Conservation (phyloP, 306 rosid species). For the Inga oerstediana region DNA sequence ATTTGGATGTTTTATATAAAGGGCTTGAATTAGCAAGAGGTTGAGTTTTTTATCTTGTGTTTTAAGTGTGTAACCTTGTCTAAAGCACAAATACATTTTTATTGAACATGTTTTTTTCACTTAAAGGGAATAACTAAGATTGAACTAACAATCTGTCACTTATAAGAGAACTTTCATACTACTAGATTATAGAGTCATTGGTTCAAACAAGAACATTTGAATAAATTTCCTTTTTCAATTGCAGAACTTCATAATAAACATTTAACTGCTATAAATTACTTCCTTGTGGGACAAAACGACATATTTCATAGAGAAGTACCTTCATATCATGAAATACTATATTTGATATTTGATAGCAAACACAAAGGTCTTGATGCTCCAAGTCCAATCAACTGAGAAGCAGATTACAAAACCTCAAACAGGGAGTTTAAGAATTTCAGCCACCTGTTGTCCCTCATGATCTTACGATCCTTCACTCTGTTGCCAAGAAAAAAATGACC, state of each 20-base stretch:
- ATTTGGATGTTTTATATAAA: not conserved
- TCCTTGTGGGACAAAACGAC: not conserved
- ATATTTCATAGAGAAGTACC: not conserved
- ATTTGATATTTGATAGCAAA: conserved; percentile 27
- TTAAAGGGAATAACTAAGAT: no score
- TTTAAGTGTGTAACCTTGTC: not conserved
- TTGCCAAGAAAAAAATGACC: not conserved
- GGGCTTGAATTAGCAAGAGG: not conserved
- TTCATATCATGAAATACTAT: conserved; percentile 16
- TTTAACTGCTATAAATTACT: not conserved
- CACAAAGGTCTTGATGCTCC: conserved; percentile 27
- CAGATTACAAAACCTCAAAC: conserved; percentile 18
- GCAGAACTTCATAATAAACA: not conserved
- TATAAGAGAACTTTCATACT: no score
- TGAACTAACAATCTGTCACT: not conserved
- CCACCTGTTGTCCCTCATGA: conserved; percentile 13
- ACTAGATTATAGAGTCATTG: no score
- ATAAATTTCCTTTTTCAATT: not conserved
- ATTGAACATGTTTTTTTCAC: not conserved
- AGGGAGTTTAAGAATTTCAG: conserved; percentile 4
- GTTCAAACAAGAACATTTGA: not conserved
- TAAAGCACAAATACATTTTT: not conserved
- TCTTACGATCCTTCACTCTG: conserved; percentile 3
- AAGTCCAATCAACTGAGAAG: conserved; percentile 26
- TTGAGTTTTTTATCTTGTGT: not conserved